phyloP scores from a whole-genome alignment of 1,284 basidiomycete genomes.

The Heterobasidion irregulare region DNA sequence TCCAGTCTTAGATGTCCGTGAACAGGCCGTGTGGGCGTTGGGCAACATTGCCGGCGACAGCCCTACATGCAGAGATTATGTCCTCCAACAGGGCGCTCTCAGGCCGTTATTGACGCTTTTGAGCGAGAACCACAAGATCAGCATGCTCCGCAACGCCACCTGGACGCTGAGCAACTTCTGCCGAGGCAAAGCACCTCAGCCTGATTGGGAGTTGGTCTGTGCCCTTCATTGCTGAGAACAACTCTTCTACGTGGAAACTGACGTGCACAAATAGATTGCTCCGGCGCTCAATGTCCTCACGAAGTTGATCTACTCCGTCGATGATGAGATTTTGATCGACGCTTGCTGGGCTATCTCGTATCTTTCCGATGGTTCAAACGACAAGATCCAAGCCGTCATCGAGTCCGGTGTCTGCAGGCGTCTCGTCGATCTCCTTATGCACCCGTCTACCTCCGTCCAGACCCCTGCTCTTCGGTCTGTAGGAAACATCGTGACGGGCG shows the following conservation, averaged over 20 bases:
- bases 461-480: constrained; percentile 97
- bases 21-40: constrained; percentile 96
- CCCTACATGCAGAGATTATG: constrained; percentile 89
- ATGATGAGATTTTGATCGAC: constrained; percentile 99
- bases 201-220: constrained; percentile 86
- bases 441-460: constrained; percentile 96
- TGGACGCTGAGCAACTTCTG: constrained; percentile 99
- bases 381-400: constrained; percentile 99
- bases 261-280: constrained; percentile 63
- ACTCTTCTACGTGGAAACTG: neutral
- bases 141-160: constrained; percentile 95
- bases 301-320: constrained; percentile 97
- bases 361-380: constrained; percentile 97
- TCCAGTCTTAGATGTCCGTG: constrained; percentile 84
- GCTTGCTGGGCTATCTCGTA: constrained; percentile 99
- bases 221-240: neutral
- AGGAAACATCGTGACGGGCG: constrained; percentile 98
- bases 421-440: constrained; percentile 96
- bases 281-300: constrained; percentile 94
- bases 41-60: constrained; percentile 97
- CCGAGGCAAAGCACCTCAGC: constrained; percentile 92
- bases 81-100: constrained; percentile 70
- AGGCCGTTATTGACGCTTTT: constrained; percentile 65
- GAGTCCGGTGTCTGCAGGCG: constrained; percentile 97
- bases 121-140: constrained; percentile 89